Evolutionary conservation across 768 basidiomycete genomes (phyloP), one percentile per base, ranked within the genome.

Genomic region (Dioszegia aurantiaca): DNA sequence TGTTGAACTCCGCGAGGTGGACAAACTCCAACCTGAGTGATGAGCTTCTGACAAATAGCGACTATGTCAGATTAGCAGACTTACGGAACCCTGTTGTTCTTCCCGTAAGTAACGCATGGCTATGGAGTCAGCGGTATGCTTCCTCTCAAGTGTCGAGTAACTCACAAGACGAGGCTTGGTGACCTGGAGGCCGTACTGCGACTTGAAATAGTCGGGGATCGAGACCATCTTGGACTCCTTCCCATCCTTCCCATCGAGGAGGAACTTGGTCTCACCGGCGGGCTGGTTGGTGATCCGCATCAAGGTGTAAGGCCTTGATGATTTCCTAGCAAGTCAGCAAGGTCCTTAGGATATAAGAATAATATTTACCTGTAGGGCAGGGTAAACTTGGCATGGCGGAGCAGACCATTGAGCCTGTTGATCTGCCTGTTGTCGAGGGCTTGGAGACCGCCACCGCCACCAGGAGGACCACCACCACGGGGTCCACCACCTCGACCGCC

Each of bases 71-170:
- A 11, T 30, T 9, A 3, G 31, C 0, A 48, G 31, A 61, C 70
- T 67, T 42, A 72, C 70, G 75, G 75, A 28, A 76, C 53, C 28
- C 55, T 69, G 60, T 64, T 69, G 37, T 67, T 69, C 45, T 64
- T 59, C 37, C 72, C 74, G 43, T 60, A 73, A 40, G 49, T 28
- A 10, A 58, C 21, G 21, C 55, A 26, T 6, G 39, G 46, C 44
- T 36, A 10, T 6, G 24, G 40, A 6, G 26, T 53, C 51, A 53
- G 49, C 31, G 28, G 8, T 12, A 19, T 19, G n/a, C n/a, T n/a
- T 23, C 27, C 31, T 11, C 5, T 21, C 9, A 2, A 39, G 61
- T 65, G 14, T 5, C 5, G 10, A 4, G n/a, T 8, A 24, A 40
- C 36, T 39, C 36, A 53, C 51, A 1, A 77, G 63, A n/a, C 73